phyloP scores from a whole-genome alignment of 2,329 filamentous ascomycete genomes.

The Coniella lustricola region DNA sequence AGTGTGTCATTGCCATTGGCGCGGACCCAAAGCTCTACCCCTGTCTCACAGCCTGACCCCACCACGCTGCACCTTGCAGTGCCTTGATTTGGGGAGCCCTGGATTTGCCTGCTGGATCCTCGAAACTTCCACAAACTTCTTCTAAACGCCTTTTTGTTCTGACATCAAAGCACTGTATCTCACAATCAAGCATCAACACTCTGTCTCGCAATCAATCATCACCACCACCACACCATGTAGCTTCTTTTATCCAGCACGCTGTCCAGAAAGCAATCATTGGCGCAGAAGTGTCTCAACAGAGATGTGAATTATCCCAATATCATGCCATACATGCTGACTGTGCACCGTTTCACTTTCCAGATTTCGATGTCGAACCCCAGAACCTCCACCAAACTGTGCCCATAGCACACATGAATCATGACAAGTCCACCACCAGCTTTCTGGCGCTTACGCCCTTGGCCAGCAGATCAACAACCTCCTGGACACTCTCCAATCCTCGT shows the following conservation, averaged over 20 bases:
- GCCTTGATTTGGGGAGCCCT: background rate
- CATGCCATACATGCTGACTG: no score
- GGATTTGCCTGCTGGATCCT: background rate
- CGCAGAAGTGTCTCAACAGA: no score
- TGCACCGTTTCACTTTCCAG: no score
- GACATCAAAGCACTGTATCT: background rate
- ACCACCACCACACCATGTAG: no score
- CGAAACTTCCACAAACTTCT: background rate
- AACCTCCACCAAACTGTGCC: no score
- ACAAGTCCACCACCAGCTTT: conserved; percentile 6
- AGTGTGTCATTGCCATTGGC: background rate
- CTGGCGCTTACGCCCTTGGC: conserved; percentile 1
- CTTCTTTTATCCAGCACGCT: no score
- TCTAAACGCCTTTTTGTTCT: no score
- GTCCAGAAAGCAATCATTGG: no score
- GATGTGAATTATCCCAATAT: no score
- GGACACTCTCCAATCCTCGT: conserved; percentile 6
- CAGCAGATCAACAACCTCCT: conserved; percentile 7
- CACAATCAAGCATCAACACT: no score
- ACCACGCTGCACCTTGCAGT: background rate
- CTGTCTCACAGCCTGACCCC: background rate
- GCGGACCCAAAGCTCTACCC: background rate
- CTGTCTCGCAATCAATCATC: no score
- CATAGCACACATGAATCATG: background rate
- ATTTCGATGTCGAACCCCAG: no score